phyloP scores from a whole-genome alignment of 1,284 basidiomycete species.

The Cystobasidium pallidum region DNA sequence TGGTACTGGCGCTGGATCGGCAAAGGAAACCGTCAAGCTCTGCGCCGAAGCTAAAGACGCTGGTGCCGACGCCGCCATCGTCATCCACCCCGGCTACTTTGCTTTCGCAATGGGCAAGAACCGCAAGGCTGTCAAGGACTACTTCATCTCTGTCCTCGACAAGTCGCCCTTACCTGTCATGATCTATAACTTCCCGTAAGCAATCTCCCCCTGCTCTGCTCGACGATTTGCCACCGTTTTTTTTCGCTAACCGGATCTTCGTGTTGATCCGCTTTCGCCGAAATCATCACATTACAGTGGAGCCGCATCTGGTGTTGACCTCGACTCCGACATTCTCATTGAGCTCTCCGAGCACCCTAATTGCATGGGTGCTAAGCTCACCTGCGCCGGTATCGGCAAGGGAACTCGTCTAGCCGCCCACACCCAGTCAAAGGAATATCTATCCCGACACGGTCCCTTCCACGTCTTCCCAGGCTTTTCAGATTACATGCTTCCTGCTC shows the following conservation, averaged over 20 bases:
- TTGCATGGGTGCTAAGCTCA: conserved; percentile 77
- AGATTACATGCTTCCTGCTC: conserved; percentile 69
- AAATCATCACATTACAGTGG: conserved; percentile 42
- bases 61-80: conserved; percentile 75
- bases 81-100: conserved; percentile 61
- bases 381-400: conserved; percentile 66
- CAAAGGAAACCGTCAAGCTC: conserved; percentile 78
- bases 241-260: conserved; percentile 18
- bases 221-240: neutral
- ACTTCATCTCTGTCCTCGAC: conserved; percentile 70
- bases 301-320: conserved; percentile 77
- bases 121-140: conserved; percentile 58
- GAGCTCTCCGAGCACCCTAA: conserved; percentile 77
- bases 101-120: conserved; percentile 60
- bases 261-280: neutral
- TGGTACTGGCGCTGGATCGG: conserved; percentile 77
- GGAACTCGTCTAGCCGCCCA: conserved; percentile 71
- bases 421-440: conserved; percentile 53
- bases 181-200: conserved; percentile 80
- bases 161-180: conserved; percentile 79
- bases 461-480: conserved; percentile 62
- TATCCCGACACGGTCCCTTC: conserved; percentile 50
- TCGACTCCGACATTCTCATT: conserved; percentile 78
- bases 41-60: conserved; percentile 75
- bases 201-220: conserved; percentile 20